Percentiles rank a stretch among this genome's conserved stretches.
These are phyloP conservation scores for Sarocladium kiliense DNA, from an alignment of 2,329 filamentous ascomycete species.

Conservation along the genomic window DNA sequence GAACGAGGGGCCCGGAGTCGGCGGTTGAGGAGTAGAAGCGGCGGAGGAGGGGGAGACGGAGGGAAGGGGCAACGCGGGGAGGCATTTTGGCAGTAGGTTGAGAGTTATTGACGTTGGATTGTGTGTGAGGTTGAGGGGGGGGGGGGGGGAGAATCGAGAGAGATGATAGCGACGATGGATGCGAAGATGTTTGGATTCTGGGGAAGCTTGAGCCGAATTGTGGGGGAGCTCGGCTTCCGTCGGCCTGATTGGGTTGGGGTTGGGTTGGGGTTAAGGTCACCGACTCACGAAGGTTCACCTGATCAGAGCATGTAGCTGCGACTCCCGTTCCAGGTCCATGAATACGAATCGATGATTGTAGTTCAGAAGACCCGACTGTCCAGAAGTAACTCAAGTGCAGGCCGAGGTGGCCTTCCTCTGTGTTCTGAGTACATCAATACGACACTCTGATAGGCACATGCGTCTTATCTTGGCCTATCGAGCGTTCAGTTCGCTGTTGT, in stretches of 20 bases:
- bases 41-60: slow-evolving; percentile 14
- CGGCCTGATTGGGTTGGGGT: background rate
- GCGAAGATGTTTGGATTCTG: background rate
- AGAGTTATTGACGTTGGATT: background rate
- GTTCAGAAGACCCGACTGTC: no score
- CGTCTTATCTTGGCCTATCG: no score
- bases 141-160: background rate
- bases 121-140: background rate
- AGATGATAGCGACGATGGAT: background rate
- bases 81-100: slow-evolving; percentile 21
- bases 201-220: slow-evolving; percentile 5
- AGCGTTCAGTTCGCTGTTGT: background rate
- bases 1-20: slow-evolving; percentile 50
- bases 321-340: no score
- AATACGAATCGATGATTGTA: no score
- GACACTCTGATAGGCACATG: no score
- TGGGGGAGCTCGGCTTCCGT: slow-evolving; percentile 3
- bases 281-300: no score
- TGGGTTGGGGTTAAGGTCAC: background rate
- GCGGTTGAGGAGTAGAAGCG: slow-evolving; percentile 39
- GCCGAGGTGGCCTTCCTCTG: no score
- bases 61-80: slow-evolving; percentile 21
- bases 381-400: no score
- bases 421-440: no score
- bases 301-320: no score